These are phyloP conservation scores for Leccinum pachyderme DNA, from an alignment of 1,284 basidiomycete species.

Conservation along the genomic window DNA sequence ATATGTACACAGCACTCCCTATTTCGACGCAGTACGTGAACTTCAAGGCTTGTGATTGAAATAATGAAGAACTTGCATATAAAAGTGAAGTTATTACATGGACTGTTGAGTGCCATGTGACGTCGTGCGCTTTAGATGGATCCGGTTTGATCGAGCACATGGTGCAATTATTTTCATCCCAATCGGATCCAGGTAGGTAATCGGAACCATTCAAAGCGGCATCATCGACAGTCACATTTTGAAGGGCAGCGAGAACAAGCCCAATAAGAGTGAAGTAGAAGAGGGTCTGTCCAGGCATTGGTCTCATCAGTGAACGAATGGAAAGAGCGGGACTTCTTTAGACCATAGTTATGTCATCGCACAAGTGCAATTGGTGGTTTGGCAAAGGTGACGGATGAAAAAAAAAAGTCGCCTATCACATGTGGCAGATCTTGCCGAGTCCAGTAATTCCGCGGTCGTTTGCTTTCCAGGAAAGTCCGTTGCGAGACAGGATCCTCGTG, in stretches of 20 bases:
- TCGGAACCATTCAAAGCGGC: not conserved
- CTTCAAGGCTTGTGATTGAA: not conserved
- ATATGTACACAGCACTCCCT: slow-evolving; percentile 21
- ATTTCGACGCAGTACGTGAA: not conserved
- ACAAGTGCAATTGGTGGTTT: not conserved
- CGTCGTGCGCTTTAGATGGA: not conserved
- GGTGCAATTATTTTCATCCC: not conserved
- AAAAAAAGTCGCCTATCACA: not conserved
- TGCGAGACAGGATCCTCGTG: no score
- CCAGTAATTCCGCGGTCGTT: no score
- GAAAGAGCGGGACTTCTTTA: not conserved
- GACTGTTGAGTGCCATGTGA: not conserved
- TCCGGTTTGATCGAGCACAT: not conserved
- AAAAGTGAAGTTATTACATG: slow-evolving; percentile 12
- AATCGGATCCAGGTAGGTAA: not conserved
- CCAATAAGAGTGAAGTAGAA: not conserved
- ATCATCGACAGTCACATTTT: not conserved
- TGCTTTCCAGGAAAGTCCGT: no score
- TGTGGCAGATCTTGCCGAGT: no score
- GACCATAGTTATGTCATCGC: not conserved
- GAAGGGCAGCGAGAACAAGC: not conserved
- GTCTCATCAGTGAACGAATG: not conserved
- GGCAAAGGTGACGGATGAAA: not conserved
- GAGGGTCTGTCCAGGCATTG: not conserved
- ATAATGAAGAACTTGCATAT: slow-evolving; percentile 2